Conservation (phyloP, 2,329 filamentous ascomycete species). For the Fusarium continuum region DNA sequence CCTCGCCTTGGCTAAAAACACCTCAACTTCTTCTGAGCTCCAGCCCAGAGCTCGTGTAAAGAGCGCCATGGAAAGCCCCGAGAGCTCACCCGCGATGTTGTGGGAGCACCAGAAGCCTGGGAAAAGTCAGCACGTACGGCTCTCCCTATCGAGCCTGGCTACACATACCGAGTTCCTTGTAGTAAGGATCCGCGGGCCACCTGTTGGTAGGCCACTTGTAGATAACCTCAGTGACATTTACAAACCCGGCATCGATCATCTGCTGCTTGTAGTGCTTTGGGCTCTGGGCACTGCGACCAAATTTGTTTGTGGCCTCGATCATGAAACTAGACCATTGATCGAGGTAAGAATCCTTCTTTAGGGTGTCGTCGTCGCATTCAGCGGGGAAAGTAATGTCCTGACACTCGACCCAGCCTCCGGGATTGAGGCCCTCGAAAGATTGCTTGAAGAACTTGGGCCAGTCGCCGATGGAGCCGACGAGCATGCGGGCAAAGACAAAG, state of each 20-base stretch:
- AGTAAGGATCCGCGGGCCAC: conserved; percentile 61
- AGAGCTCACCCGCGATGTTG: conserved; percentile 48
- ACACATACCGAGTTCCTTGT: conserved; percentile 59
- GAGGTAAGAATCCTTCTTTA: conserved; percentile 43
- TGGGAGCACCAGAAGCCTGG: conserved; percentile 52
- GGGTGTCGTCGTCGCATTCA: conserved; percentile 54
- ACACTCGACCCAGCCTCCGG: conserved; percentile 56
- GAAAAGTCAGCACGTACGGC: conserved; percentile 40
- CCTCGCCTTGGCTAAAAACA: conserved; percentile 47
- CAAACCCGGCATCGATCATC: conserved; percentile 62
- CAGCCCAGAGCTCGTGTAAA: conserved; percentile 52
- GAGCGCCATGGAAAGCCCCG: conserved; percentile 50
- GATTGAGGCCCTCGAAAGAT: conserved; percentile 50
- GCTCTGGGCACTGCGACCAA: conserved; percentile 46
- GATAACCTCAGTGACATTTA: conserved; percentile 58
- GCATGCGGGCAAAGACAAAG: conserved; percentile 53
- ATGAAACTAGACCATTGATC: conserved; percentile 44
- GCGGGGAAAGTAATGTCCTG: conserved; percentile 54
- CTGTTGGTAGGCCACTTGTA: conserved; percentile 61
- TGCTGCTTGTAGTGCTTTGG: conserved; percentile 47
- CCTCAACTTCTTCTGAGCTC: conserved; percentile 46
- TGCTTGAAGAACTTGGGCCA: conserved; percentile 51
- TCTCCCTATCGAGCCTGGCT: too few species aligned
- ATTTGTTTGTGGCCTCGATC: conserved; percentile 43
- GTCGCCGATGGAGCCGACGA: conserved; percentile 49